Percentiles rank a stretch among this genome's conserved stretches.
These are phyloP conservation scores for Thalassiosira profunda DNA, from an alignment of 108 stramenopile genomes.

Conservation along the genomic window DNA sequence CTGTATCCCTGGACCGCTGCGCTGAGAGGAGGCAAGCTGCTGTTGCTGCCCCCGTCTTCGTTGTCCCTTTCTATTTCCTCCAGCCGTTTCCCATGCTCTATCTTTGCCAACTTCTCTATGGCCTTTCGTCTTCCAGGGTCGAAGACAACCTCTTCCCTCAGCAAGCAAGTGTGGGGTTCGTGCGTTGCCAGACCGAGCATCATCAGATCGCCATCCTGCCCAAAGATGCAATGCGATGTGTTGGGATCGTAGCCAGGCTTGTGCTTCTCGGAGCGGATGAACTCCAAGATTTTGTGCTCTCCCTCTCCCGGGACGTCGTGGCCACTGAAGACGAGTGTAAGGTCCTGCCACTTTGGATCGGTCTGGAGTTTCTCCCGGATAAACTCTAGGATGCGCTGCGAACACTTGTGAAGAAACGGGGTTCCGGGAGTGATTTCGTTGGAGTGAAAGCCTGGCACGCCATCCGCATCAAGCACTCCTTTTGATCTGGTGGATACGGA, in stretches of 20 bases:
- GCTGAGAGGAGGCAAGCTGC: constrained; percentile 27
- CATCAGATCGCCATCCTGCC: constrained; percentile 99
- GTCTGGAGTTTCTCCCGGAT: constrained; percentile 70
- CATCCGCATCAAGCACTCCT: not conserved
- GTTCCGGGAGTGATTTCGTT: constrained; percentile 99
- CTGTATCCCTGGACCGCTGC: constrained; percentile 48
- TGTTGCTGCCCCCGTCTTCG: not conserved
- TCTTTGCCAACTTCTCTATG: constrained; percentile 47
- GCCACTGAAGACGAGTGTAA: constrained; percentile 93
- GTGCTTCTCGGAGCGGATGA: constrained; percentile 81
- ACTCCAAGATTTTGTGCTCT: constrained; percentile 99
- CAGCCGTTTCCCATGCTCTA: constrained; percentile 46
- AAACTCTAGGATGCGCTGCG: constrained; percentile 71
- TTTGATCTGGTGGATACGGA: not conserved
- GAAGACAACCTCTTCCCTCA: constrained; percentile 96
- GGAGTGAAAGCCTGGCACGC: constrained; percentile 85
- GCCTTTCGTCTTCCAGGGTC: constrained; percentile 49
- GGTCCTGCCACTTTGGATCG: constrained; percentile 85
- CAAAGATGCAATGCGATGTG: constrained; percentile 97
- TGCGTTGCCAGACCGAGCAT: constrained; percentile 98
- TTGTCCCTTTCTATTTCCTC: not conserved
- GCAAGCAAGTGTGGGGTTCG: constrained; percentile 94
- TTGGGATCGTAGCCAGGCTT: constrained; percentile 89
- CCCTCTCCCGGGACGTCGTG: constrained; percentile 99
- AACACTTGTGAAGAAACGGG: constrained; percentile 91